A percentile compares a stretch with the other conserved stretches of the same genome.
These are phyloP conservation scores for Stentor coeruleus DNA, from an alignment of 73 alveolate species.

Conservation along the genomic window DNA sequence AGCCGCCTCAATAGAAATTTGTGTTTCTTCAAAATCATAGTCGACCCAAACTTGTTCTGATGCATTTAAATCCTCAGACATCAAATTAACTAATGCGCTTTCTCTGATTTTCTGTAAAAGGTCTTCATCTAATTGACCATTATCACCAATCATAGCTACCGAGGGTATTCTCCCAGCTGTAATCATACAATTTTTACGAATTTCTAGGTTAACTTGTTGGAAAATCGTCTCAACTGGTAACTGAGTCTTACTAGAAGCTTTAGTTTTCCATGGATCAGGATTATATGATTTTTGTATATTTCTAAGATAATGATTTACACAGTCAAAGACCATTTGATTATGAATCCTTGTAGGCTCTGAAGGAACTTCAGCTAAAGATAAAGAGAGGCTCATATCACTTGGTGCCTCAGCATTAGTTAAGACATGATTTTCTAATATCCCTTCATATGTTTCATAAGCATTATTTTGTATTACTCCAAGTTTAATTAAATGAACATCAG, in stretches of 20 bases:
- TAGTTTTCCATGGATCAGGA: neutral
- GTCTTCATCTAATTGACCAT: neutral
- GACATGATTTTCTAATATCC: no score
- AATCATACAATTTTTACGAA: neutral
- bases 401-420: neutral
- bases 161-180: neutral
- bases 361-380: neutral
- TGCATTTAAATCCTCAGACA: neutral
- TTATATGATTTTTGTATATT: no score
- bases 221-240: no score
- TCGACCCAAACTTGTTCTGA: neutral
- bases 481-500: no score
- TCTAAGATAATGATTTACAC: neutral
- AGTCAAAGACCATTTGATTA: neutral
- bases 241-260: neutral
- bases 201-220: neutral
- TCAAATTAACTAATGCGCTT: neutral
- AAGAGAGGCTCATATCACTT: neutral
- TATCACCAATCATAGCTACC: neutral
- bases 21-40: neutral
- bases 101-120: neutral
- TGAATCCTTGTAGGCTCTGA: neutral
- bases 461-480: no score
- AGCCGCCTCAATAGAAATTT: neutral
- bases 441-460: no score